A percentile compares a stretch with the other conserved stretches of the same genome.
Conservation (phyloP, 2,329 filamentous ascomycete genomes). For the Arachnomyces sp. region DNA sequence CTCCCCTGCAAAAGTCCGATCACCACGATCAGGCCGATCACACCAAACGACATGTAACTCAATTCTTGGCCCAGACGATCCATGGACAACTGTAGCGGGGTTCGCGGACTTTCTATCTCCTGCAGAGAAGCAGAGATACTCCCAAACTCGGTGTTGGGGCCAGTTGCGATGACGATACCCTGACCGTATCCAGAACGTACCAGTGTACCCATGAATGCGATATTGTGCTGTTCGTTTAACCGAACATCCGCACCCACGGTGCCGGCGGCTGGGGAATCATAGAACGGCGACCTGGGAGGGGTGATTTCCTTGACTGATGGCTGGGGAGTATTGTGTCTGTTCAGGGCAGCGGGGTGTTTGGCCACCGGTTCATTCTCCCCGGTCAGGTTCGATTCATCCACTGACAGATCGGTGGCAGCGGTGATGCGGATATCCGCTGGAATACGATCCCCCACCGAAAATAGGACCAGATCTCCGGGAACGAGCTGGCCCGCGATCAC, state of each 20-base stretch:
- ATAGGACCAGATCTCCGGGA: slow-evolving; percentile 84
- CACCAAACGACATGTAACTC: slow-evolving; percentile 91
- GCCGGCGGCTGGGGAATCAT: slow-evolving; percentile 50
- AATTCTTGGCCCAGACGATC: slow-evolving; percentile 92
- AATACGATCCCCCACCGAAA: slow-evolving; percentile 92
- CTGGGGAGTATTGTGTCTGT: slow-evolving; percentile 24
- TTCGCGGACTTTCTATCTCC: slow-evolving; percentile 89
- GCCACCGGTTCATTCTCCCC: slow-evolving; percentile 91
- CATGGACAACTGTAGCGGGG: slow-evolving; percentile 91
- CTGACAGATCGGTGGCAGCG: slow-evolving; percentile 77
- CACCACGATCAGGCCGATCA: slow-evolving; percentile 87
- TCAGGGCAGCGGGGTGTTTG: slow-evolving; percentile 60
- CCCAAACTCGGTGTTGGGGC: slow-evolving; percentile 87
- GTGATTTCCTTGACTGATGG: slow-evolving; percentile 24
- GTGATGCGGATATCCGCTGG: slow-evolving; percentile 94
- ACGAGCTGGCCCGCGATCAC: slow-evolving; percentile 83
- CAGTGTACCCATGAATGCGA: slow-evolving; percentile 96
- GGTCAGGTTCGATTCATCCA: slow-evolving; percentile 94
- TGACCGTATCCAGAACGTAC: slow-evolving; percentile 93
- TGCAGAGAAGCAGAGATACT: slow-evolving; percentile 91
- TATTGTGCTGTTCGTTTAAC: slow-evolving; percentile 71
- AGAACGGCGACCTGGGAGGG: slow-evolving; percentile 47
- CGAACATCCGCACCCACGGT: slow-evolving; percentile 57
- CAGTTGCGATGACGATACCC: slow-evolving; percentile 94
- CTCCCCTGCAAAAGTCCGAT: slow-evolving; percentile 88